Base-by-base conservation (phyloP, 257 asterid genomes). In the Salvia miltiorrhiza region DNA sequence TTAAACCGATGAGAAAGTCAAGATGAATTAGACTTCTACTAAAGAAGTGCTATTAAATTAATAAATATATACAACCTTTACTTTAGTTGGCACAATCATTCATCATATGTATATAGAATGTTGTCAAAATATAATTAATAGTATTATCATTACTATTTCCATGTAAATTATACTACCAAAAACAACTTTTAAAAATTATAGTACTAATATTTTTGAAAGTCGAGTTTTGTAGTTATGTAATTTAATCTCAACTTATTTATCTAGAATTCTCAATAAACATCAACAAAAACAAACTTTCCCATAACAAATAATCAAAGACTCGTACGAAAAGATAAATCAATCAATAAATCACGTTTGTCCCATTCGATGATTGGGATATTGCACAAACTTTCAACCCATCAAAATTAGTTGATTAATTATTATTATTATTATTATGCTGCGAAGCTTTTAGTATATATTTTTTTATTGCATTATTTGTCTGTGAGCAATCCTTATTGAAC, bases 391-490 rank as follows among this genome's bases (percentile, higher is more conserved):
- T 56, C 53, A 44, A 16, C 55, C 66, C 62, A 20, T 16, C 21
- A 59, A 58, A 48, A 41, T 11, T 28, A 19, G 2, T 9, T 5
- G 0, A n/a, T n/a, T 44, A 1, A 4, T 21, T 53, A 44, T 44
- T 43, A 39, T 0, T 52, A 7, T 17, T 52, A 37, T 63, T 37
- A n/a, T 43, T 13, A 24, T n/a, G 65, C 67, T 37, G 1, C 37
- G 2, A 7, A 39, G 32, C 48, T 10, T 41, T 30, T 57, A 4
- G 9, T 63, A 12, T 21, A 1, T 10, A 4, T 13, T 33, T 58
- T 44, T 55, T 30, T 17, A 11, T 66, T 40, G 80, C 69, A 76
- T 70, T 76, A 76, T 65, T n/a, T 71, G 74, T 71, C 45, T 28
- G 53, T 21, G 73, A 76, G 44, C 44, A 48, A 71, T 58, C 47